Evolutionary conservation across 257 asterid species (phyloP), one percentile per base, ranked within the genome.

Genomic region (Craterostigma plantagineum): DNA sequence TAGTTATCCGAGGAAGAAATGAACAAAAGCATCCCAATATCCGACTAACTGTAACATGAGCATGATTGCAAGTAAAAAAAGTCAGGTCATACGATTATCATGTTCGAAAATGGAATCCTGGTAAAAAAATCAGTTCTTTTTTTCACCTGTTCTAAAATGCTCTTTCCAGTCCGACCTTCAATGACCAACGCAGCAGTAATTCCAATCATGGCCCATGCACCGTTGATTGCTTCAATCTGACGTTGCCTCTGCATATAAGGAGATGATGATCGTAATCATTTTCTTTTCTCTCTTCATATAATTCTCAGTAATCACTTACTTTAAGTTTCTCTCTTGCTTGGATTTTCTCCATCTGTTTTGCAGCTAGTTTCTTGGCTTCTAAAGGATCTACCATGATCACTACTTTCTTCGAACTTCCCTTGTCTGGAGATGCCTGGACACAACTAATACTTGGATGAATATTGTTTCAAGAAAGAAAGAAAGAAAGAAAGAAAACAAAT

Each of bases 201-300:
- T 47, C 98, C 98, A n/a, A 90, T 63, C 92, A 90, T 83, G 18
- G 98, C 98, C 95, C 93, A 82, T 0, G 92, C 92, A 34, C 98
- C 95, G 3, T 90, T 90, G 43, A 79, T 67, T 40, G 95, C 98
- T 70, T 90, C 95, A 45, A 79, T 77, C 59, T 63, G 44, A 2
- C 75, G 72, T 7, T 49, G 75, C 66, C 56, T 77, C 98, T 83
- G 55, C 18, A 35, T n/a, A 16, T 16, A 46, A 12, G 13, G 10
- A n/a, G n/a, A n/a, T n/a, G 7, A 52, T 16, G 16, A 12, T 16
- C 12, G 11, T 41, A 16, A 8, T 12, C 8, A 11, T 8, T 41
- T 8, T 41, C 45, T 8, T 11, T 7, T 8, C 8, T 7, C n/a
- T 40, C 16, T 40, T 11, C 8, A 16, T 12, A n/a, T 11, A 4